Base-by-base conservation (phyloP, 257 asterid genomes). In the Nicotiana benthamiana region DNA sequence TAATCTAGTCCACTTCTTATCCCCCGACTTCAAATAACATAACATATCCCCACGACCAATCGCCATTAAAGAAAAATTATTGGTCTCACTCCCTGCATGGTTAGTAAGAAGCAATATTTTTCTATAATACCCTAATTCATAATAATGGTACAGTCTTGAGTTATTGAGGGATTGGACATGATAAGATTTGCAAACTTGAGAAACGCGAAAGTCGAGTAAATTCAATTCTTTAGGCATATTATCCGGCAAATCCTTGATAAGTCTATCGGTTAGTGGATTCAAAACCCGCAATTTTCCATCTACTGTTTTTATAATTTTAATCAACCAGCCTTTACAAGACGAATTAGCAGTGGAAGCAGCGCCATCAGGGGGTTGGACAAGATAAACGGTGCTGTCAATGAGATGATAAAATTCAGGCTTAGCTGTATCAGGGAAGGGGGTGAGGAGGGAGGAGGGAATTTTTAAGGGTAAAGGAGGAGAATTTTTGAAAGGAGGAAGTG, bases 241-340 rank as follows among this genome's bases (percentile, higher is more conserved):
- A 43, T 70, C n/a, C 15, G 74, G 74, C 5, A 64, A 64, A 64
- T 1, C 20, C 77, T 22, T 9, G 28, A 70, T 43, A 11, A 20
- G 34, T 4, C 20, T 22, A 20, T 18, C 59, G 9, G 77, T 43
- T 16, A 72, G 36, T 46, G 59, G 77, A 72, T 72, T 43, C 77
- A 72, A 22, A 72, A 43, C 15, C 59, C n/a, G 13, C 13, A 24
- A 4, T 46, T 70, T 70, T 43, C 77, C 77, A 70, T 43, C 77
- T 2, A 36, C 59, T 43, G 59, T 46, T 43, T 43, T 24, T 13
- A 43, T 43, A 43, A 43, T 20, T 26, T 78, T 62, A 32, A 32
- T 13, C 74, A 57, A 36, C 81, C 81, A 59, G 2, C 61, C 81
- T 78, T 56, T 78, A 57, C 81, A 36, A 77, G 54, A 32, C 32